A percentile compares a stretch with the other conserved stretches of the same genome.
These are phyloP conservation scores for Candida arabinofermentans DNA, from an alignment of 805 yeast genomes.

Conservation along the genomic window DNA sequence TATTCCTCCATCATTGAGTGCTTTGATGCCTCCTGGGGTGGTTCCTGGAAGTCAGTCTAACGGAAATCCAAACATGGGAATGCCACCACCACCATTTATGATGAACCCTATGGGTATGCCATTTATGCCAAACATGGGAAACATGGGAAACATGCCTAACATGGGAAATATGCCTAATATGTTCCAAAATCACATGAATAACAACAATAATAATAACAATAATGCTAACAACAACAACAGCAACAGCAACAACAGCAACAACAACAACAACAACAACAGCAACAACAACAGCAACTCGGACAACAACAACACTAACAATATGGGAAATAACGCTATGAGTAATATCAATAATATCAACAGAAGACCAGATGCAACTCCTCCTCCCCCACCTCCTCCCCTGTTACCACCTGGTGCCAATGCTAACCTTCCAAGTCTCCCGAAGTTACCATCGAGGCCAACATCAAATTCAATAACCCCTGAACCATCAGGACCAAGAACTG, in stretches of 20 bases:
- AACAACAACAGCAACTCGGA: not conserved
- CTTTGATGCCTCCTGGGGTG: conserved; percentile 22
- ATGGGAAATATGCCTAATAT: conserved; percentile 5
- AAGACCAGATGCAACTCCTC: conserved; percentile 5
- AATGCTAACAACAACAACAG: conserved; percentile 3
- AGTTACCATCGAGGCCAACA: conserved; percentile 23
- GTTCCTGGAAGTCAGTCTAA: conserved; percentile 21
- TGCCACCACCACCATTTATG: conserved; percentile 28
- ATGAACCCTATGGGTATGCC: conserved; percentile 22
- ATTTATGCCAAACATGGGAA: conserved; percentile 5
- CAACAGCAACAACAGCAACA: not conserved
- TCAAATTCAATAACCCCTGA: conserved; percentile 26
- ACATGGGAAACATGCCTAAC: conserved; percentile 11
- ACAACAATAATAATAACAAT: not conserved
- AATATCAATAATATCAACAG: conserved; percentile 7
- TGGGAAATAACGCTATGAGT: not conserved
- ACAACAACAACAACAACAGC: not conserved
- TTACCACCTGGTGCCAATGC: conserved; percentile 6
- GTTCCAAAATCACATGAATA: conserved; percentile 3
- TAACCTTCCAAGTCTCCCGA: conserved; percentile 15
- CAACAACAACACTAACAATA: not conserved
- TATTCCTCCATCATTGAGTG: conserved; percentile 27
- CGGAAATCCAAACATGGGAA: conserved; percentile 18
- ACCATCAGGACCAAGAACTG: conserved; percentile 9
- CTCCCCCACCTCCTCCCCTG: conserved; percentile 8